Evolutionary conservation across 768 basidiomycete species (phyloP).

Genomic region (Lactifluus hygrophoroides): DNA sequence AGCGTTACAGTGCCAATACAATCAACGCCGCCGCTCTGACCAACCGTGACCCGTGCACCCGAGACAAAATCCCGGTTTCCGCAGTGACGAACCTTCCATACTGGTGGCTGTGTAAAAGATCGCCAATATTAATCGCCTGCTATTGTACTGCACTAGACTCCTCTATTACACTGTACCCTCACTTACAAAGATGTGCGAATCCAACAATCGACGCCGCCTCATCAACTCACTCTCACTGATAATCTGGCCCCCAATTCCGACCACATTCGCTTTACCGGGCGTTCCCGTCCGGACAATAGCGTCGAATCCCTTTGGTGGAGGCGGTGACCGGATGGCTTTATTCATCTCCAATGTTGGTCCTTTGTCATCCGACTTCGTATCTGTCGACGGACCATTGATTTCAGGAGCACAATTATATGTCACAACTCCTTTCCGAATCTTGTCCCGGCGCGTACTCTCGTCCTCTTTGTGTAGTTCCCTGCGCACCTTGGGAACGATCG

Average conservation of each 20-base stretch:
- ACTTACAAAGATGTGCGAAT: conserved; percentile 52
- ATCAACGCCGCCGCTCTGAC: background rate
- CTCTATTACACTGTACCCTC: conserved; percentile 1
- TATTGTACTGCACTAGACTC: background rate
- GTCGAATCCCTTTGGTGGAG: conserved; percentile 12
- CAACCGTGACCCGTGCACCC: background rate
- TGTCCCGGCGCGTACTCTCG: conserved; percentile 18
- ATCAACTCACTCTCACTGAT: conserved; percentile 76
- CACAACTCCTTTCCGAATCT: conserved; percentile 8
- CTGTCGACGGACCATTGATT: background rate
- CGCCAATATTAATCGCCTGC: background rate
- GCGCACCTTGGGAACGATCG: conserved; percentile 56
- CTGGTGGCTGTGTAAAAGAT: conserved; percentile 16
- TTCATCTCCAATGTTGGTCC: background rate
- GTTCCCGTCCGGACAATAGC: conserved; percentile 6
- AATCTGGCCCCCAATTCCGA: conserved; percentile 57
- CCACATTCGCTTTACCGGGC: conserved; percentile 25
- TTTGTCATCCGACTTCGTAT: background rate
- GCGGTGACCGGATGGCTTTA: conserved; percentile 3
- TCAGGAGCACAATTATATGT: background rate
- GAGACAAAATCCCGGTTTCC: background rate
- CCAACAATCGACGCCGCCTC: conserved; percentile 66
- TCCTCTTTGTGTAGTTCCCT: conserved; percentile 19
- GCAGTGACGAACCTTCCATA: background rate
- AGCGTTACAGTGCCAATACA: background rate